A percentile compares a stretch with the other conserved stretches of the same genome.
Evolutionary conservation across 75 land plant genomes (phyloP).

Genomic region (Picea glauca): DNA sequence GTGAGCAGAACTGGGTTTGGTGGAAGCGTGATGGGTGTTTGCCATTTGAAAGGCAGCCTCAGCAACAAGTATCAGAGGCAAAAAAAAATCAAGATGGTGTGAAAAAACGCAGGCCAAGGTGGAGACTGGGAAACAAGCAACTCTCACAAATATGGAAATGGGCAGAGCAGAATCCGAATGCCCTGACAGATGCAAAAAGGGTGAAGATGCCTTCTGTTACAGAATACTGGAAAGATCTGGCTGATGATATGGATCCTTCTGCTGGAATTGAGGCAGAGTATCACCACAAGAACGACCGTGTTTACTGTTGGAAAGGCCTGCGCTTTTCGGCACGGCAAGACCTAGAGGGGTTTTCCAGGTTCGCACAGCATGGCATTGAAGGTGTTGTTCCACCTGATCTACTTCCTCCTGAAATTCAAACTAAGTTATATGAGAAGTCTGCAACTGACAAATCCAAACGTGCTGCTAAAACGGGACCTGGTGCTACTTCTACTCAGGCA

Average conservation of each 20-base stretch:
- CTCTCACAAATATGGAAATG: constrained; percentile 95
- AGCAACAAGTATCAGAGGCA: constrained; percentile 36
- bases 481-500: constrained; percentile 11
- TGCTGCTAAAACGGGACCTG: constrained; percentile 36
- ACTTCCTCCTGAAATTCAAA: constrained; percentile 70
- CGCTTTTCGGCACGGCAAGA: constrained; percentile 96
- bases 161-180: constrained; percentile 98
- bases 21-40: constrained; percentile 99
- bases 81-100: constrained; percentile 55
- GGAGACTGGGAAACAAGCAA: constrained; percentile 98
- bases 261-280: constrained; percentile 98
- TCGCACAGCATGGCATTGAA: constrained; percentile 85
- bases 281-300: constrained; percentile 89
- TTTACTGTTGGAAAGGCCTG: constrained; percentile 99
- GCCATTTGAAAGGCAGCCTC: constrained; percentile 69
- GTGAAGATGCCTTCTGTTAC: constrained; percentile 65
- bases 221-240: constrained; percentile 89
- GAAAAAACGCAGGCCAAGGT: constrained; percentile 66
- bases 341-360: constrained; percentile 89
- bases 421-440: constrained; percentile 58
- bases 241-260: constrained; percentile 92
- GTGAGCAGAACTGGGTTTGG: constrained; percentile 99
- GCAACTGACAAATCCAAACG: constrained; percentile 65
- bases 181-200: constrained; percentile 81
- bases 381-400: constrained; percentile 96